Conservation (phyloP, 441 rosid species). For the Gossypium schwendimanii region DNA sequence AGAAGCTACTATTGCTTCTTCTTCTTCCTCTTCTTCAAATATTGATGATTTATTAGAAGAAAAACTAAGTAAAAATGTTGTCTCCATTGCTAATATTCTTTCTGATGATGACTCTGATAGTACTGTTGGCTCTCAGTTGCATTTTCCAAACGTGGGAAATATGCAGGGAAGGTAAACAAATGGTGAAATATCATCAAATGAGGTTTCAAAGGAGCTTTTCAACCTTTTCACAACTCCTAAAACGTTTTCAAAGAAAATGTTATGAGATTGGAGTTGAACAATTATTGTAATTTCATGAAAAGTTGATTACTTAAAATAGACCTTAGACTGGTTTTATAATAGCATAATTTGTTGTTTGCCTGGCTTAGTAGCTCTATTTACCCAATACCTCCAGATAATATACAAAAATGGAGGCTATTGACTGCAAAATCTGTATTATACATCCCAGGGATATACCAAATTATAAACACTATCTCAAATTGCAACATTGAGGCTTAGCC, state of each 20-base stretch:
- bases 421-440: constrained; percentile 31
- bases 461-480: constrained; percentile 47
- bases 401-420: constrained; percentile 23
- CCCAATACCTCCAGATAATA: constrained; percentile 11
- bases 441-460: neutral
- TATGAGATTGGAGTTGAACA: too few relatives aligned
- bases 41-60: constrained; percentile 34
- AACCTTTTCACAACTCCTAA: too few relatives aligned
- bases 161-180: constrained; percentile 14
- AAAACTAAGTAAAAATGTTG: neutral
- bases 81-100: neutral
- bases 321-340: too few relatives aligned
- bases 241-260: too few relatives aligned
- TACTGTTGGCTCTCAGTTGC: constrained; percentile 18
- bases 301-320: too few relatives aligned
- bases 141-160: constrained; percentile 21
- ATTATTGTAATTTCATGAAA: too few relatives aligned
- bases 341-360: too few relatives aligned
- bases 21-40: constrained; percentile 19
- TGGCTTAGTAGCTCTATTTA: neutral
- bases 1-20: constrained; percentile 17
- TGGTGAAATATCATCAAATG: too few relatives aligned
- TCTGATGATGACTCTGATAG: constrained; percentile 27
- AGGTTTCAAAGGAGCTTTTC: too few relatives aligned
- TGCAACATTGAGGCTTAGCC: constrained; percentile 65